These are phyloP conservation scores for Sporisorium scitamineum DNA, from an alignment of 1,284 basidiomycete genomes.

Conservation along the genomic window DNA sequence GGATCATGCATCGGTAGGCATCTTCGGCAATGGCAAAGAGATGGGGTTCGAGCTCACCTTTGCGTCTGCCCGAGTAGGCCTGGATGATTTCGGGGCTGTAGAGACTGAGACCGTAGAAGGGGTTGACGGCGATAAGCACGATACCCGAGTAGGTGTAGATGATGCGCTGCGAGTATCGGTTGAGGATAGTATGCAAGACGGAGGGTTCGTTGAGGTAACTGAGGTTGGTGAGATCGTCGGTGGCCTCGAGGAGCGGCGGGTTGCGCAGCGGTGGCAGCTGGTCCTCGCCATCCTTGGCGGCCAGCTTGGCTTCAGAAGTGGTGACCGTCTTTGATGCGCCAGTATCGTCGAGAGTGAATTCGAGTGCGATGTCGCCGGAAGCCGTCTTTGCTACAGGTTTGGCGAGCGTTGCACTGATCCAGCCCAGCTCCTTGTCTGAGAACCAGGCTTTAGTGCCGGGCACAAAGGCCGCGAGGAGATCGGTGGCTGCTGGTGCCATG, in stretches of 20 bases:
- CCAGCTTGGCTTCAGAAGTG: constrained; percentile 57
- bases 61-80: constrained; percentile 89
- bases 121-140: constrained; percentile 96
- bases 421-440: constrained; percentile 89
- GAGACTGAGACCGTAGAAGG: constrained; percentile 81
- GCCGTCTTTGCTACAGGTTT: constrained; percentile 65
- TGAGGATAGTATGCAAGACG: constrained; percentile 97
- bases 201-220: constrained; percentile 95
- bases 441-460: constrained; percentile 75
- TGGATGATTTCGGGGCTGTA: constrained; percentile 96
- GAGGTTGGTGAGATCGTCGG: constrained; percentile 96
- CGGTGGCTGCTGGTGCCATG: constrained; percentile 54
- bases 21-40: constrained; percentile 99
- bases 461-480: constrained; percentile 65
- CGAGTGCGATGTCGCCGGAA: constrained; percentile 55
- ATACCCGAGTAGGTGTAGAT: constrained; percentile 99
- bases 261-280: constrained; percentile 91
- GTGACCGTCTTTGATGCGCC: constrained; percentile 57
- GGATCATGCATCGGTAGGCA: constrained; percentile 97
- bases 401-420: constrained; percentile 87
- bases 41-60: constrained; percentile 97
- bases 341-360: constrained; percentile 63
- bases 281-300: constrained; percentile 51
- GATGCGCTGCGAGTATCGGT: constrained; percentile 94
- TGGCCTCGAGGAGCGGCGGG: constrained; percentile 93